phyloP scores from a whole-genome alignment of 1,284 basidiomycete species.

The Moesziomyces sp. region DNA sequence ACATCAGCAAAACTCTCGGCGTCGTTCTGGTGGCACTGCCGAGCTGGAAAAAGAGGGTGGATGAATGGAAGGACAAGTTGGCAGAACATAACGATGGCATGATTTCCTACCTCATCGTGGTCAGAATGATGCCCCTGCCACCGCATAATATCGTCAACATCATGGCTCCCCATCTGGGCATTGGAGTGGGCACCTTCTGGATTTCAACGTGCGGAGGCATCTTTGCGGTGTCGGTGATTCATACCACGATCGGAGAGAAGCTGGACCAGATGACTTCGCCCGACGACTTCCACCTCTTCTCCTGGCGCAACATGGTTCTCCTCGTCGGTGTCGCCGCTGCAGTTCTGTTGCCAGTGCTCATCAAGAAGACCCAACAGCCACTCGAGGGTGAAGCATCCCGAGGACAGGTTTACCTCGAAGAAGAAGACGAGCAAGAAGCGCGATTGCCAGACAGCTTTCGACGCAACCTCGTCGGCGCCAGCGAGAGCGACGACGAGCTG shows the following conservation, averaged over 20 bases:
- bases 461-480: constrained; percentile 12
- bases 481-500: constrained; percentile 28
- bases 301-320: constrained; percentile 84
- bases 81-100: constrained; percentile 79
- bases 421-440: constrained; percentile 25
- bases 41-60: constrained; percentile 80
- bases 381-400: constrained; percentile 27
- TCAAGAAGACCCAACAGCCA: constrained; percentile 21
- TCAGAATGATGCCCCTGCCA: constrained; percentile 82
- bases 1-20: constrained; percentile 87
- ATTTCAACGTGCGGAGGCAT: constrained; percentile 88
- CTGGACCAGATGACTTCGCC: constrained; percentile 94
- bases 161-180: constrained; percentile 90
- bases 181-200: constrained; percentile 87
- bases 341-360: constrained; percentile 83
- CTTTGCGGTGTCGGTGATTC: constrained; percentile 89
- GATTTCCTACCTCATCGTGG: constrained; percentile 87
- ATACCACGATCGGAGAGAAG: constrained; percentile 88
- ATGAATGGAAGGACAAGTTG: constrained; percentile 82
- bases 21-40: constrained; percentile 70
- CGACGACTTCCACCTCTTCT: constrained; percentile 90
- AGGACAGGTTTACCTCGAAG: constrained; percentile 21
- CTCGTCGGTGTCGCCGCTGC: constrained; percentile 85
- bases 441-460: constrained; percentile 31
- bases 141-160: constrained; percentile 87